phyloP scores from a whole-genome alignment of 164 flowering plant species.

The Buxus sempervirens region DNA sequence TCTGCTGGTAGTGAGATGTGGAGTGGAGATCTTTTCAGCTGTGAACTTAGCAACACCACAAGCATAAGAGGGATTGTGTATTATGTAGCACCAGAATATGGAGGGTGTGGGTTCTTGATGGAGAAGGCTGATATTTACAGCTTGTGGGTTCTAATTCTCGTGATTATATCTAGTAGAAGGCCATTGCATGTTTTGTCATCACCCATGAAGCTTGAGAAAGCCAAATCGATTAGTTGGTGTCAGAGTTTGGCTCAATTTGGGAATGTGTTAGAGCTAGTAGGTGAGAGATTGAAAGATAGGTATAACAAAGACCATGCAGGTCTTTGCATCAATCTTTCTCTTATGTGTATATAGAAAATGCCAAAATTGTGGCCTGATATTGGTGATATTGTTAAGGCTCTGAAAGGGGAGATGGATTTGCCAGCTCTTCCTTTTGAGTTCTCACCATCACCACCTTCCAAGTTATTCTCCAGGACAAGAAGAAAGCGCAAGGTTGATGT shows the following conservation, averaged over 20 bases:
- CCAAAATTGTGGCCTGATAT: conserved; percentile 91
- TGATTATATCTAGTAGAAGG: too few species aligned
- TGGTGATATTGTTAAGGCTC: conserved; percentile 69
- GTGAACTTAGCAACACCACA: too few species aligned
- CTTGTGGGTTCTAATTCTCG: too few species aligned
- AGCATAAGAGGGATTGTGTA: conserved; percentile 98
- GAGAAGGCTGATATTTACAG: too few species aligned
- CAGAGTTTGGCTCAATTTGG: conserved; percentile 75
- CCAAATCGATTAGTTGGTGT: conserved; percentile 91
- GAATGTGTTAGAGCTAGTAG: conserved; percentile 74
- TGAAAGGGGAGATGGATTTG: conserved; percentile 85
- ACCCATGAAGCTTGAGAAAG: conserved; percentile 94
- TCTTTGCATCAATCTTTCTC: conserved; percentile 76
- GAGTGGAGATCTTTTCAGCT: too few species aligned
- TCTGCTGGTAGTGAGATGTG: conserved; percentile 61
- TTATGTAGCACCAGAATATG: conserved; percentile 94
- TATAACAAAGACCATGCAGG: conserved; percentile 68
- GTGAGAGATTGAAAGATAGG: conserved; percentile 56
- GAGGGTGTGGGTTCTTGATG: too few species aligned
- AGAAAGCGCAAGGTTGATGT: conserved; percentile 42
- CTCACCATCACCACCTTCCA: conserved; percentile 87
- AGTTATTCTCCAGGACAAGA: conserved; percentile 49
- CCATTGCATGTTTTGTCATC: too few species aligned
- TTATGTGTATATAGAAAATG: conserved; percentile 75
- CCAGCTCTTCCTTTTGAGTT: too few species aligned